Evolutionary conservation across 1,284 basidiomycete species (phyloP).

Genomic region (Sanguinoderma infundibulare): DNA sequence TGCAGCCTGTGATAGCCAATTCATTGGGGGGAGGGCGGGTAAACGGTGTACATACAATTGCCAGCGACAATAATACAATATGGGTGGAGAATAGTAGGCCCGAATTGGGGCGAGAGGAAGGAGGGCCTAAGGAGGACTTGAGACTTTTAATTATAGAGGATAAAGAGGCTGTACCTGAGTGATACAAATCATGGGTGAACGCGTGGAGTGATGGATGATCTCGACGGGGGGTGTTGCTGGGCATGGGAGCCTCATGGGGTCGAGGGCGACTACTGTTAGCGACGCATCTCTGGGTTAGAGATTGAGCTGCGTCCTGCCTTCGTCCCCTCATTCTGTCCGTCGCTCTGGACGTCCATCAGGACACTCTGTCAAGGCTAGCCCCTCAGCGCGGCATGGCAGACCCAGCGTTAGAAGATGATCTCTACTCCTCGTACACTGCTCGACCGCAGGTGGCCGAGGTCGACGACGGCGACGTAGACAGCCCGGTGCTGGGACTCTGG

Average conservation of each 20-base stretch:
- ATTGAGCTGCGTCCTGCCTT: slow-evolving; percentile 9
- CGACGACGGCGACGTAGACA: slow-evolving; percentile 22
- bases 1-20: background rate
- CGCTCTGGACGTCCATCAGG: slow-evolving; percentile 18
- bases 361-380: slow-evolving; percentile 14
- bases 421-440: slow-evolving; percentile 19
- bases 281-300: slow-evolving; percentile 20
- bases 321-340: slow-evolving; percentile 26
- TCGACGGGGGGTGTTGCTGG: slow-evolving; percentile 15
- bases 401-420: slow-evolving; percentile 21
- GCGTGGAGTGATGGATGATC: slow-evolving; percentile 25
- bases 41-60: background rate
- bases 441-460: slow-evolving; percentile 11
- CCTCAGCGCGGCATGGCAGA: slow-evolving; percentile 17
- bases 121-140: background rate
- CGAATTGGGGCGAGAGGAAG: background rate
- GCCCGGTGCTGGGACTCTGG: slow-evolving; percentile 26
- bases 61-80: background rate
- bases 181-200: slow-evolving; percentile 24
- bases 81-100: background rate
- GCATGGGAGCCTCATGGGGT: slow-evolving; percentile 24
- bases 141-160: slow-evolving; percentile 14
- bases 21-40: background rate
- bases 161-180: slow-evolving; percentile 19
- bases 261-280: slow-evolving; percentile 19